Base-by-base conservation (phyloP, 2,329 filamentous ascomycete genomes). In the Fusarium tricinctum region DNA sequence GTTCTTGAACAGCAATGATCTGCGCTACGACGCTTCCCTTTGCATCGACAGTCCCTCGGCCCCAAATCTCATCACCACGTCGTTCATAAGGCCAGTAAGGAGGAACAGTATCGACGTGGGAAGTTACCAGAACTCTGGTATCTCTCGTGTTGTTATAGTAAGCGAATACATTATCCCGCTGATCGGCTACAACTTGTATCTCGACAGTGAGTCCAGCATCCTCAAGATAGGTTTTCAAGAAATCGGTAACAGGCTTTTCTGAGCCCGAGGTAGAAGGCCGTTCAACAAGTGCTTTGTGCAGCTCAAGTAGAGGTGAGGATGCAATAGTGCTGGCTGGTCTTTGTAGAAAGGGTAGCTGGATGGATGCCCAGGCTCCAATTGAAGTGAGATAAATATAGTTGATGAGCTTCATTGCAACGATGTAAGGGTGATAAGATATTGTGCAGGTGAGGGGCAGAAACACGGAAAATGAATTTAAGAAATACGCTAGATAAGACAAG, bases 51-150 rank as follows among this genome's bases (percentile, higher is more conserved):
- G 33, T 55, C 2, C 42, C 57, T 23, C 57, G 32, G 0, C 58
- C 58, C 58, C 57, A 62, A 3, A 62, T 62, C 19, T 62, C 58
- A 32, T 62, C 40, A 8, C 42, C 57, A 1, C 57, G 57, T 12
- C 47, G 15, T 3, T 62, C 35, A n/a, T 62, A 47, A 2, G 42
- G 58, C 57, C 57, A 61, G 35, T 42, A 61, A 0, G 55, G 58
- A 2, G 55, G 55, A 5, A 60, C 58, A 12, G 58, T 60, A 5
- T 60, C 55, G 13, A 61, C 14, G 9, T 61, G 55, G 10, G 58
- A 62, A 8, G 47, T 62, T 5, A 55, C 33, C 2, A 62, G 57
- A 2, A 62, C 47, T 8, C 5, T 45, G 1, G 47, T 47, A 0
- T 32, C 20, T 22, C 58, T 54, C 6, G 30, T 38, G 6, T 6